Evolutionary conservation across 2,329 filamentous ascomycete species (phyloP), one percentile per base, ranked within the genome.

Genomic region (Nectriaceae sp.): DNA sequence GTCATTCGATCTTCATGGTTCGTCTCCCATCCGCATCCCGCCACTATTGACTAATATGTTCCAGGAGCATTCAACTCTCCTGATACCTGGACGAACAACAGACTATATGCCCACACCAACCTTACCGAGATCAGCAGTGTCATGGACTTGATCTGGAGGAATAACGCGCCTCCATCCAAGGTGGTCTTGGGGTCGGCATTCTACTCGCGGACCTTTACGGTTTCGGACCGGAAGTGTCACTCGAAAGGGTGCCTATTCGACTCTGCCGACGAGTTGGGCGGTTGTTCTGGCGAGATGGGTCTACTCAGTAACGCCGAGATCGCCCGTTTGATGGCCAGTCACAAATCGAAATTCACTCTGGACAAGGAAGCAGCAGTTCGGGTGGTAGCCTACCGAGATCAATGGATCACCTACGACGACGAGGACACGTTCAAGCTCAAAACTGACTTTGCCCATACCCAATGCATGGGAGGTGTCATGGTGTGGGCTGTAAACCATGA

Each of bases 101-200:
- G 46, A 20, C 36, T 56, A 3, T 50, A 50, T 20, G 41, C 52
- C 13, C 45, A 56, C 4, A 55, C 54, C 37, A 56, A 56, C 8
- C 13, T 56, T 2, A 46, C 45, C 1, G 40, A 55, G 26, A 51
- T 57, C 22, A 40, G 35, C n/a, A 21, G 42, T 0, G 44, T 29
- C 3, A 26, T 55, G 11, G 26, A 45, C 4, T 24, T 53, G 5
- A 37, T 56, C 2, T 55, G 44, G 54, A 37, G 52, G 1, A 54
- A 43, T 3, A 15, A 47, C 2, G 11, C 55, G 0, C 5, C 37
- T 3, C 18, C 46, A 3, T 10, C 31, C 16, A 18, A 47, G 13
- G 49, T 55, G 18, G 46, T 43, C 20, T 42, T 55, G 15, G 52
- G 52, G 6, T 35, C 53, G 1, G 49, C 44, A 37, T 56, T 56